Percentiles rank a stretch among this genome's conserved stretches.
phyloP scores from a whole-genome alignment of 73 alveolate genomes.

The Durusdinium trenchii region DNA sequence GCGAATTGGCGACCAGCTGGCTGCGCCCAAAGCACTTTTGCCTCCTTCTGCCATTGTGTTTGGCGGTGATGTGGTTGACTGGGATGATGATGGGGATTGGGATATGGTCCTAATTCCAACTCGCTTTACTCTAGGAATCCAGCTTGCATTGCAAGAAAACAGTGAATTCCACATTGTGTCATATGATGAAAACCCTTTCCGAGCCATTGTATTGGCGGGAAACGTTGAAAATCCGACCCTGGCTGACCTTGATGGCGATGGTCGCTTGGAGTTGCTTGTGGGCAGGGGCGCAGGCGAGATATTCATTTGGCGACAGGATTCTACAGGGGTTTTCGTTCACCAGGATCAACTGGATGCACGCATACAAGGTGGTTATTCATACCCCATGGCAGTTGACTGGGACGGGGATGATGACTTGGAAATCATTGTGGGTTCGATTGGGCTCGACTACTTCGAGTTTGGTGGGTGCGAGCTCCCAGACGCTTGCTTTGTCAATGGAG shows the following conservation, averaged over 20 bases:
- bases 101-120: neutral
- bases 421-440: too few relatives aligned
- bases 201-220: neutral
- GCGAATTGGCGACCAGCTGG: neutral
- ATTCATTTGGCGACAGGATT: neutral
- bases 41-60: too few relatives aligned
- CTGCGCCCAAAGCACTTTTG: too few relatives aligned
- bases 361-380: neutral
- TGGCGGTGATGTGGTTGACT: neutral
- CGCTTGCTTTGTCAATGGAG: too few relatives aligned
- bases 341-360: neutral
- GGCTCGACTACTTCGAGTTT: too few relatives aligned
- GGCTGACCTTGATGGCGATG: conserved; percentile 7
- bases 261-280: neutral
- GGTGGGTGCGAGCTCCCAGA: too few relatives aligned
- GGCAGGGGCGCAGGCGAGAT: neutral
- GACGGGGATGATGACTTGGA: too few relatives aligned
- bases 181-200: conserved; percentile 4
- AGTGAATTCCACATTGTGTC: neutral
- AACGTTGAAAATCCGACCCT: neutral
- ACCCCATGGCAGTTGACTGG: too few relatives aligned
- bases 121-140: neutral
- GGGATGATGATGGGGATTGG: neutral
- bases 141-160: neutral
- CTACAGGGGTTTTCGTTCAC: neutral